Conservation (phyloP, 768 basidiomycete genomes). For the Lactifluus hygrophoroides region DNA sequence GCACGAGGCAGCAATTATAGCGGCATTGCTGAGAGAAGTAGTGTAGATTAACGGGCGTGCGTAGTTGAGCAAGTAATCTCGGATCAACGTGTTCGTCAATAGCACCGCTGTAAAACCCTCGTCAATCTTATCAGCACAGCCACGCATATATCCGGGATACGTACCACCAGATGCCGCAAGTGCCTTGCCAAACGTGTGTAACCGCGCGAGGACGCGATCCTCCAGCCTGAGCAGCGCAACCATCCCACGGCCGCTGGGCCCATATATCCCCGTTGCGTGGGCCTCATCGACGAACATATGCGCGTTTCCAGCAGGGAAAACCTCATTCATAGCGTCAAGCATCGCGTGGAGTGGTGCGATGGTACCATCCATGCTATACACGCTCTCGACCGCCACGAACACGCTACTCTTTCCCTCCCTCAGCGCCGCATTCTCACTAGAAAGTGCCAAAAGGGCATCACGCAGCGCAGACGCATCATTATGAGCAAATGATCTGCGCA, state of each 20-base stretch:
- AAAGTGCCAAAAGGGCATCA: slow-evolving; percentile 34
- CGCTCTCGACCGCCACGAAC: slow-evolving; percentile 79
- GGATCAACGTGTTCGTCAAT: slow-evolving; percentile 59
- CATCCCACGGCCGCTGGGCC: slow-evolving; percentile 64
- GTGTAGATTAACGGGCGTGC: slow-evolving; percentile 89
- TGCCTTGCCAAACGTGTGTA: slow-evolving; percentile 93
- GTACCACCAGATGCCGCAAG: slow-evolving; percentile 77
- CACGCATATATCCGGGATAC: slow-evolving; percentile 24
- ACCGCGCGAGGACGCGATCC: slow-evolving; percentile 58
- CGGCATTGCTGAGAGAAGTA: slow-evolving; percentile 71
- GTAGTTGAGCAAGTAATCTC: slow-evolving; percentile 86
- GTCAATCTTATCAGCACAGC: background rate
- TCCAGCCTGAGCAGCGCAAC: slow-evolving; percentile 66
- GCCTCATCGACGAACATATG: slow-evolving; percentile 88
- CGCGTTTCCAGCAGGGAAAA: slow-evolving; percentile 53
- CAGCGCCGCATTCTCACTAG: slow-evolving; percentile 31
- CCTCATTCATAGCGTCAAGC: slow-evolving; percentile 48
- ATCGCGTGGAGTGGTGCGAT: slow-evolving; percentile 67
- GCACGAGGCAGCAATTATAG: slow-evolving; percentile 64
- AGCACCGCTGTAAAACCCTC: slow-evolving; percentile 50
- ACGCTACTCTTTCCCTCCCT: slow-evolving; percentile 38
- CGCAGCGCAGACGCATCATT: slow-evolving; percentile 54
- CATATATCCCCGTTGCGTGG: slow-evolving; percentile 88
- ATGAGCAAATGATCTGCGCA: slow-evolving; percentile 49
- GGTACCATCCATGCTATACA: slow-evolving; percentile 77